Evolutionary conservation across 1,284 basidiomycete genomes (phyloP).

Genomic region (Mycosarcoma maydis): DNA sequence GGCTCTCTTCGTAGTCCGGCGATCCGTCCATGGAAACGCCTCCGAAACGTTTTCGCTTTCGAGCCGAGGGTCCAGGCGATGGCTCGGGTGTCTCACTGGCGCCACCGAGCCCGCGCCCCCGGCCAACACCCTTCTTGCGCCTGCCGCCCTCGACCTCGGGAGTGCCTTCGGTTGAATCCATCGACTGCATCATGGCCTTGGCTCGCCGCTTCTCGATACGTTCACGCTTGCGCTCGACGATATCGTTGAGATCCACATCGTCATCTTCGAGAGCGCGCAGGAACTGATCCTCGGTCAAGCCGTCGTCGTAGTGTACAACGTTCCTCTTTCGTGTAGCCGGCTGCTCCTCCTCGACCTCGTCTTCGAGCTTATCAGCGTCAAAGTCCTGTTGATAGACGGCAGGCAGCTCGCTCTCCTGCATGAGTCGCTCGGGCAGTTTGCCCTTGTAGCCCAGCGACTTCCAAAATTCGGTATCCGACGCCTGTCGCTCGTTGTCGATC

Average conservation of each 20-base stretch:
- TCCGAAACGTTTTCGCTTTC: conserved; percentile 60
- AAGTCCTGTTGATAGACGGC: conserved; percentile 85
- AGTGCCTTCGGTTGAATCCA: conserved; percentile 51
- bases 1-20: conserved; percentile 41
- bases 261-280: conserved; percentile 81
- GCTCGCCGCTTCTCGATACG: conserved; percentile 62
- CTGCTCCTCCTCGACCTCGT: conserved; percentile 68
- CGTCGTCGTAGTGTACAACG: conserved; percentile 92
- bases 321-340: conserved; percentile 86
- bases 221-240: conserved; percentile 67
- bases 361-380: conserved; percentile 54
- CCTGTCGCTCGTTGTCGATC: conserved; percentile 85
- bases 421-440: conserved; percentile 78
- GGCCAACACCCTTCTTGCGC: conserved; percentile 38
- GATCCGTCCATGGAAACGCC: conserved; percentile 42
- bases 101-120: conserved; percentile 29
- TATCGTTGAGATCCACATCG: conserved; percentile 75
- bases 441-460: conserved; percentile 74
- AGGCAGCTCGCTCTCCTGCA: conserved; percentile 89
- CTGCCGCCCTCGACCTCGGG: conserved; percentile 46
- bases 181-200: conserved; percentile 47
- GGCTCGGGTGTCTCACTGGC: conserved; percentile 50
- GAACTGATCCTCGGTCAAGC: conserved; percentile 89
- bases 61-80: conserved; percentile 51
- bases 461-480: conserved; percentile 78